Percentiles rank a stretch among this genome's conserved stretches.
Evolutionary conservation across 345 rosid genomes (phyloP).

Genomic region (Bruguiera sexangula): DNA sequence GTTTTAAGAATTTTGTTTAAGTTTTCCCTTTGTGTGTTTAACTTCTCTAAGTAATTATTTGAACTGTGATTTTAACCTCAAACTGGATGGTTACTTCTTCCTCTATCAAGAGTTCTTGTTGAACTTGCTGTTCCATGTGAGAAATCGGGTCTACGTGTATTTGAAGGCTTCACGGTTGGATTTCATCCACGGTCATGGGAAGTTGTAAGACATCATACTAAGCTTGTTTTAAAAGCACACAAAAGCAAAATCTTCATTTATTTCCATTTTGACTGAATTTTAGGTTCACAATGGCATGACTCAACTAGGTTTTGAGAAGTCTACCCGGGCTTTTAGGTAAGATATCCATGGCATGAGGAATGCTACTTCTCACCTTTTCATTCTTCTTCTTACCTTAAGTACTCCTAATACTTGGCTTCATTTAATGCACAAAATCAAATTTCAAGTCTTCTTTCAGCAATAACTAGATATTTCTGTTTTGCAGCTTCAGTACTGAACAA

Average conservation of each 20-base stretch:
- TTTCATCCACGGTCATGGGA: constrained; percentile 96
- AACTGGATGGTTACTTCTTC: constrained; percentile 10
- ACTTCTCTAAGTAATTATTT: constrained; percentile 9
- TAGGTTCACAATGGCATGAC: constrained; percentile 93
- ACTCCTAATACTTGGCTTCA: too few relatives aligned
- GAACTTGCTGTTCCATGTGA: constrained; percentile 87
- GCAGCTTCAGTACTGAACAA: constrained; percentile 84
- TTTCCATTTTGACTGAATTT: constrained; percentile 14
- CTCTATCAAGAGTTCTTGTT: constrained; percentile 48
- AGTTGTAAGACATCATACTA: constrained; percentile 51
- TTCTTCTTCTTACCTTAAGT: too few relatives aligned
- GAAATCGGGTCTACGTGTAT: constrained; percentile 73
- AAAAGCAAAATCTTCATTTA: neutral
- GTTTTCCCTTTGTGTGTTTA: neutral
- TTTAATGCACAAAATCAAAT: neutral
- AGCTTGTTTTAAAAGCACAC: constrained; percentile 1
- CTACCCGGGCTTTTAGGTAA: constrained; percentile 62
- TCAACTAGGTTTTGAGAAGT: constrained; percentile 70
- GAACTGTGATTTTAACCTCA: constrained; percentile 11
- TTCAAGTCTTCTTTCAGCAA: neutral
- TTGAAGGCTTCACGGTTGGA: constrained; percentile 89
- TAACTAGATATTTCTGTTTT: constrained; percentile 1
- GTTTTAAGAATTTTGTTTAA: neutral
- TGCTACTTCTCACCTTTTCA: neutral
- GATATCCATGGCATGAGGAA: constrained; percentile 1